phyloP scores from a whole-genome alignment of 2,329 filamentous ascomycete genomes.

The Colletotrichum sp. region DNA sequence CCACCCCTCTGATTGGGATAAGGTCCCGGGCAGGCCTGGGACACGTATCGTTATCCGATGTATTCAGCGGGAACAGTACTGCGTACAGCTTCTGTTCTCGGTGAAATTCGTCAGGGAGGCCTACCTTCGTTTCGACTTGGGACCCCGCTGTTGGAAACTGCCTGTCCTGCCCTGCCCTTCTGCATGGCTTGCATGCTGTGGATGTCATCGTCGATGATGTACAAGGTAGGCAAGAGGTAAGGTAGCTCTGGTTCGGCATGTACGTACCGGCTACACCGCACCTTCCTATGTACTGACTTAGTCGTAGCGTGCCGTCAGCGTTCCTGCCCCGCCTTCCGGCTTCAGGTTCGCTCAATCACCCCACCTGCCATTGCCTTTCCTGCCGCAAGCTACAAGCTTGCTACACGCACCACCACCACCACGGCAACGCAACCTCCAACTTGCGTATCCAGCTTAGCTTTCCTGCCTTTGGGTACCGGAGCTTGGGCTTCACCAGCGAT shows the following conservation, averaged over 20 bases:
- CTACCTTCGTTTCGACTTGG: background rate
- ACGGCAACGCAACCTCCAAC: background rate
- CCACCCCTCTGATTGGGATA: background rate
- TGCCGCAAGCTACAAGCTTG: background rate
- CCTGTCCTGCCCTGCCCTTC: background rate
- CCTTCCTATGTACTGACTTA: background rate
- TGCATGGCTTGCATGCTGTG: background rate
- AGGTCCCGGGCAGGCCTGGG: background rate
- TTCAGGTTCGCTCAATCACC: background rate
- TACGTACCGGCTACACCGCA: background rate
- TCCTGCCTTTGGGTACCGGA: background rate
- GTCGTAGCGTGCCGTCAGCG: background rate
- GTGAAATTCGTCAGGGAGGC: background rate
- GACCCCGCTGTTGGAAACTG: background rate
- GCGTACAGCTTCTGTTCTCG: background rate
- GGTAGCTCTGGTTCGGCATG: background rate
- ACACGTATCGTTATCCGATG: background rate
- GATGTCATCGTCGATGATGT: background rate
- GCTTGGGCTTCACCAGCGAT: background rate
- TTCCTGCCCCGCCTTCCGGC: background rate
- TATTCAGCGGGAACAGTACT: background rate
- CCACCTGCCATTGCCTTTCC: background rate
- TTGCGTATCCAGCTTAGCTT: background rate
- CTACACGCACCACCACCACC: background rate
- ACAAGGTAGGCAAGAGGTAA: background rate